Percentiles rank a stretch among this genome's conserved stretches.
These are phyloP conservation scores for Pelargonium fulgidum DNA, from an alignment of 441 rosid species.

Conservation along the genomic window DNA sequence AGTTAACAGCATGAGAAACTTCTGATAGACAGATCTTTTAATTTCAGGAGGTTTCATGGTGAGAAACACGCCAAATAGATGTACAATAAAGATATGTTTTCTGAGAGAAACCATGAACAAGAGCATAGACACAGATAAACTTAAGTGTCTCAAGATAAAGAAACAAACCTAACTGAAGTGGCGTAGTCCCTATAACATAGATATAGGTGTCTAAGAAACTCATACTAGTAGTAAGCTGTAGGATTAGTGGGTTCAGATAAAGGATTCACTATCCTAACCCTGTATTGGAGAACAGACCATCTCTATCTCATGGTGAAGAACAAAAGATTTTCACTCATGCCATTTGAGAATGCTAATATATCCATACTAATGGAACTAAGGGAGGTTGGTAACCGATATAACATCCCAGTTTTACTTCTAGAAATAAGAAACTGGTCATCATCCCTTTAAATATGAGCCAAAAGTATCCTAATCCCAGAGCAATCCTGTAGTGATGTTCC, in stretches of 20 bases:
- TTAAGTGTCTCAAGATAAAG: not conserved
- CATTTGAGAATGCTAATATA: not conserved
- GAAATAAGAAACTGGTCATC: not conserved
- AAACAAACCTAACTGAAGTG: not conserved
- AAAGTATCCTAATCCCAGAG: not conserved
- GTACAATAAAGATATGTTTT: not conserved
- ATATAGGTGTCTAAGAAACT: not conserved
- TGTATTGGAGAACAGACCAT: not conserved
- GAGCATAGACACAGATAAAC: not conserved
- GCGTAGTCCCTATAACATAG: not conserved
- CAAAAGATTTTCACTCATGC: not conserved
- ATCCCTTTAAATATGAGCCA: not conserved
- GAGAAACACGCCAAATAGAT: not conserved
- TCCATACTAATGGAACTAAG: not conserved
- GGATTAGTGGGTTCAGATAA: not conserved
- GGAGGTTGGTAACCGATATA: not conserved
- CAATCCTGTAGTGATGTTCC: not conserved
- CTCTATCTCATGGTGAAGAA: not conserved
- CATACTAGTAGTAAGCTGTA: not conserved
- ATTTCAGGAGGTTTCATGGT: not conserved
- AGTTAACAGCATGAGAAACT: constrained; percentile 6
- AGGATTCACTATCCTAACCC: not conserved
- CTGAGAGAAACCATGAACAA: not conserved
- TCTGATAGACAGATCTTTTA: not conserved
- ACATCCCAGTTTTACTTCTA: not conserved